Evolutionary conservation across 2,329 filamentous ascomycete genomes (phyloP), one percentile per base, ranked within the genome.

Genomic region (Fusarium algeriense): DNA sequence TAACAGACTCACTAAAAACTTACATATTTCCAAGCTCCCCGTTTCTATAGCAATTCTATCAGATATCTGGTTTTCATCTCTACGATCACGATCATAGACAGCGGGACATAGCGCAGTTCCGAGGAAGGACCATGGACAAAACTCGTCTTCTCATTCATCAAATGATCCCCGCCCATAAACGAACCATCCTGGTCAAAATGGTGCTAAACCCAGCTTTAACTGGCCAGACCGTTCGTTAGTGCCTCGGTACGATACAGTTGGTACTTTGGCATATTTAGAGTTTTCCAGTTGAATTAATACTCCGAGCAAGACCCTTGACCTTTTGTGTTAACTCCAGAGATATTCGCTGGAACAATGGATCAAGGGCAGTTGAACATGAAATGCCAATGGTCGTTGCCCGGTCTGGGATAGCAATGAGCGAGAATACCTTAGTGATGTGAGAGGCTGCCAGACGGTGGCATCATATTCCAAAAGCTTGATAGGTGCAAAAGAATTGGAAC

Each of bases 1-100:
- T 67, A 71, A 64, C 71, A 64, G 64, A 70, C 52, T 75, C 55
- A 63, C 53, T 61, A 71, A 69, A 69, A 69, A 64, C 48, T 69
- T 66, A 43, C 32, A 49, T 66, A 60, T 66, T 30, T 60, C 30
- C 10, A 53, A 35, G 45, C 30, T n/a, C 46, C 38, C 15, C 32
- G 19, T 43, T 38, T 58, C 56, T 55, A 41, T 28, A 53, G 23
- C 45, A 56, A 49, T 53, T 53, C 28, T 34, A 48, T 54, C 43
- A 49, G 41, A 43, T 60, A 48, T 45, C 45, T 60, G 46, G 23
- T 28, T 19, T 17, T 13, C n/a, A 32, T 46, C 48, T 53, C 37
- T 45, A 67, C 37, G 43, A 34, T 67, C 41, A 45, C 17, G 34
- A 54, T 40, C 30, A 48, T 38, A 17, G 26, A 44, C 28, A 44